phyloP scores from a whole-genome alignment of 73 alveolate species.

The Vitrella brassicaformis region DNA sequence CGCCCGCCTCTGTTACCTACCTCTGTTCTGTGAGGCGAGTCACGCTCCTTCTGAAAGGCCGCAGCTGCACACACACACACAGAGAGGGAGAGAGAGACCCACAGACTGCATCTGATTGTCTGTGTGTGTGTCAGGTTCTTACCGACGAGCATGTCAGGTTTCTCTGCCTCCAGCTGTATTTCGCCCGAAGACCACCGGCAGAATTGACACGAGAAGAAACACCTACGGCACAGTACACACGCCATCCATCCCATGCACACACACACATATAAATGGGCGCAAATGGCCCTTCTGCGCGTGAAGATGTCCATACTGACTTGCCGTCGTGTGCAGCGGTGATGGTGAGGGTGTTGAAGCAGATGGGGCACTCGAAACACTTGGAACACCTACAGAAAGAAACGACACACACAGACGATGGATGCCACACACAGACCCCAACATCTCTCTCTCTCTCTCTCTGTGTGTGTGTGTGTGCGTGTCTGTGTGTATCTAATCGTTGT shows the following conservation, averaged over 20 bases:
- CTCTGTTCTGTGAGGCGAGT: no score
- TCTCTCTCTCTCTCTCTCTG: no score
- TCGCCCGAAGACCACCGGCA: constrained; percentile 29
- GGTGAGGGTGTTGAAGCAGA: constrained; percentile 29
- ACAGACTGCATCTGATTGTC: neutral
- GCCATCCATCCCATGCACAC: constrained; percentile 3
- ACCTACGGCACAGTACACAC: constrained; percentile 21
- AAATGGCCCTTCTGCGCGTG: no score
- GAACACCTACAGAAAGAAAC: no score
- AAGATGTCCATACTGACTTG: no score
- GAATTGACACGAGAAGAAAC: constrained; percentile 19
- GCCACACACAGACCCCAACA: no score
- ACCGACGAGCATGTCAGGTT: constrained; percentile 10
- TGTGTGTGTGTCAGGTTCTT: neutral
- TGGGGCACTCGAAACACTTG: constrained; percentile 41
- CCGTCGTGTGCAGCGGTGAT: constrained; percentile 12
- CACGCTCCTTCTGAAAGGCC: no score
- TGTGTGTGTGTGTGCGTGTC: no score
- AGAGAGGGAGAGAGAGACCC: neutral
- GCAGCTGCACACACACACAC: neutral
- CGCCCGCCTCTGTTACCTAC: no score
- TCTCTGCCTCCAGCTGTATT: constrained; percentile 6
- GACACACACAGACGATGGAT: no score
- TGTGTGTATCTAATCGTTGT: no score
- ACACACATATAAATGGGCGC: no score